Evolutionary conservation across 1,139 yeast genomes (phyloP).

Genomic region (Zygosaccharomyces pseudobailii): DNA sequence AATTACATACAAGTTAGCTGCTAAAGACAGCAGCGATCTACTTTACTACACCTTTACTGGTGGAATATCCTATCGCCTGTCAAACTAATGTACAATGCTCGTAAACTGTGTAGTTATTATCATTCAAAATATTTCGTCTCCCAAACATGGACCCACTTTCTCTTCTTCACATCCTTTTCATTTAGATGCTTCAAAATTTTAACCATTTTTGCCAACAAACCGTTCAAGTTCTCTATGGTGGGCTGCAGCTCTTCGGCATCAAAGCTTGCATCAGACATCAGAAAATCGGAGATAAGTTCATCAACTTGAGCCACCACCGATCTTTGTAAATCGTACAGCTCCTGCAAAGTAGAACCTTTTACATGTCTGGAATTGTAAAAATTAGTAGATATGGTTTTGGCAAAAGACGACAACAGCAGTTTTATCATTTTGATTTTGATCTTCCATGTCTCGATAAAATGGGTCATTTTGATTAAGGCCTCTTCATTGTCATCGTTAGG

Average conservation of each 20-base stretch:
- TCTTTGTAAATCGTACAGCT: slow-evolving; percentile 30
- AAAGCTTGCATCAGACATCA: slow-evolving; percentile 28
- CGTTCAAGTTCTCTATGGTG: slow-evolving; percentile 14
- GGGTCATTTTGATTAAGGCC: slow-evolving; percentile 36
- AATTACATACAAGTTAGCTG: too few species aligned
- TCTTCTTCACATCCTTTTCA: slow-evolving; percentile 24
- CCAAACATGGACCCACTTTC: slow-evolving; percentile 34
- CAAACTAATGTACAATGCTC: neutral
- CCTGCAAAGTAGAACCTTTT: slow-evolving; percentile 26
- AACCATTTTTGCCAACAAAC: slow-evolving; percentile 16
- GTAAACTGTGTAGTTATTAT: neutral
- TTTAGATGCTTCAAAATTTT: slow-evolving; percentile 23
- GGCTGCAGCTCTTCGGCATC: slow-evolving; percentile 19
- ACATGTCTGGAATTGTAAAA: slow-evolving; percentile 19
- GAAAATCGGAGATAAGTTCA: slow-evolving; percentile 34
- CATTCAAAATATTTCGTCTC: slow-evolving; percentile 26
- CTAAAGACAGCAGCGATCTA: too few species aligned
- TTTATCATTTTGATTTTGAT: slow-evolving; percentile 52
- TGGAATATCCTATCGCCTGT: neutral
- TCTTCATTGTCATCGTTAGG: slow-evolving; percentile 24
- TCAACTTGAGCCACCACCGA: slow-evolving; percentile 33
- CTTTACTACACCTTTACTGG: too few species aligned
- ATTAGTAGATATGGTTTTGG: slow-evolving; percentile 48
- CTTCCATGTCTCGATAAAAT: slow-evolving; percentile 46
- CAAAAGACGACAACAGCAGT: slow-evolving; percentile 49